A percentile compares a stretch with the other conserved stretches of the same genome.
phyloP scores from a whole-genome alignment of 1,284 basidiomycete species.

The Porodaedalea pini region DNA sequence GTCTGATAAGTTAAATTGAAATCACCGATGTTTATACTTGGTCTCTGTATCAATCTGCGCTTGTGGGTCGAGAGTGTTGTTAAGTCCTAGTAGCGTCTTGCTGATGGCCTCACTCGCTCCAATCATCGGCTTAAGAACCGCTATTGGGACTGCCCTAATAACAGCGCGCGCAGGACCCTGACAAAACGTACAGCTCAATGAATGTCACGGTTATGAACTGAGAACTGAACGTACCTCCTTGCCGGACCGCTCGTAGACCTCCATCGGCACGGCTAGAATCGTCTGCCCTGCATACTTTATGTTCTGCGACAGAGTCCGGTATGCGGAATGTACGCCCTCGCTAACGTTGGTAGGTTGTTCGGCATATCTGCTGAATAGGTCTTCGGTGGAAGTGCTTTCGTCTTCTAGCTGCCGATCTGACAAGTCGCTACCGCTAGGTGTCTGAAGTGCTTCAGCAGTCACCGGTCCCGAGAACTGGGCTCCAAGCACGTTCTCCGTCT shows the following conservation, averaged over 20 bases:
- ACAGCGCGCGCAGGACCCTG: constrained; percentile 90
- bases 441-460: constrained; percentile 62
- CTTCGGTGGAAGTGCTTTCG: constrained; percentile 41
- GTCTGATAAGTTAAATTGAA: not conserved
- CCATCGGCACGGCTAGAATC: constrained; percentile 98
- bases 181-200: not conserved
- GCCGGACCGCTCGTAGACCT: constrained; percentile 91
- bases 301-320: constrained; percentile 80
- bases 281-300: constrained; percentile 94
- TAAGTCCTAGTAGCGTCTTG: constrained; percentile 89
- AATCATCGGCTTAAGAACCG: constrained; percentile 94
- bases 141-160: constrained; percentile 94
- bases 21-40: constrained; percentile 80
- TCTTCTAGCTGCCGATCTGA: constrained; percentile 37
- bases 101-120: constrained; percentile 94
- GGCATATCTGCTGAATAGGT: constrained; percentile 83
- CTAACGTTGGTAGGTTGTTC: constrained; percentile 81
- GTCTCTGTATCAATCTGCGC: constrained; percentile 77
- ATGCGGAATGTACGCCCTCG: constrained; percentile 89
- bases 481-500: constrained; percentile 90
- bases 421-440: constrained; percentile 24
- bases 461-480: constrained; percentile 65
- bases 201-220: not conserved
- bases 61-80: constrained; percentile 85
- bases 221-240: constrained; percentile 61